These are phyloP conservation scores for Solanum chmielewskii DNA, from an alignment of 257 asterid genomes.

Conservation along the genomic window DNA sequence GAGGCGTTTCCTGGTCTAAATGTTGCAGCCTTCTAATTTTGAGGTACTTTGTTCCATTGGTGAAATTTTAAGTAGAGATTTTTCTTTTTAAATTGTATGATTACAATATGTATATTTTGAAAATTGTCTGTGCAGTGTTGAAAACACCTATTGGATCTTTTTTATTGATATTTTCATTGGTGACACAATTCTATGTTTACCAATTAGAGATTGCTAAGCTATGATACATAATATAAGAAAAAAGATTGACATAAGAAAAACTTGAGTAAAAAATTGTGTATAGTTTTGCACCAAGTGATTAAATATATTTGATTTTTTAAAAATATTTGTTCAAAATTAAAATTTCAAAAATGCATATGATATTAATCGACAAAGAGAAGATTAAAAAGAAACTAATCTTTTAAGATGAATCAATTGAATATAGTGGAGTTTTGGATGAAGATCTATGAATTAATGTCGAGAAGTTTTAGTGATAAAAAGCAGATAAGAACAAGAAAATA, in stretches of 20 bases:
- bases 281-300: neutral
- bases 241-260: neutral
- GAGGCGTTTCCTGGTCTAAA: neutral
- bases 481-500: too few species aligned
- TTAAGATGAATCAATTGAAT: neutral
- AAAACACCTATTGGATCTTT: neutral
- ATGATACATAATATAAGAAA: too few species aligned
- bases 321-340: neutral
- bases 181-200: neutral
- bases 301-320: too few species aligned
- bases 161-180: neutral
- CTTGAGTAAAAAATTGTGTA: neutral
- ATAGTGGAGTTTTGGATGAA: neutral
- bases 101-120: neutral
- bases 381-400: neutral
- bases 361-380: neutral
- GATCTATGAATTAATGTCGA: neutral
- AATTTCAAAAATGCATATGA: neutral
- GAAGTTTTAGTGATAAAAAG: neutral
- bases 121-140: neutral
- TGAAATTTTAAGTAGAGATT: neutral
- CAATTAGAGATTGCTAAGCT: neutral
- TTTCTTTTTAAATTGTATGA: neutral
- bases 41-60: neutral
- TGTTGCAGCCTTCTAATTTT: neutral